Base-by-base conservation (phyloP, 768 basidiomycete genomes). In the Galerina marginata region DNA sequence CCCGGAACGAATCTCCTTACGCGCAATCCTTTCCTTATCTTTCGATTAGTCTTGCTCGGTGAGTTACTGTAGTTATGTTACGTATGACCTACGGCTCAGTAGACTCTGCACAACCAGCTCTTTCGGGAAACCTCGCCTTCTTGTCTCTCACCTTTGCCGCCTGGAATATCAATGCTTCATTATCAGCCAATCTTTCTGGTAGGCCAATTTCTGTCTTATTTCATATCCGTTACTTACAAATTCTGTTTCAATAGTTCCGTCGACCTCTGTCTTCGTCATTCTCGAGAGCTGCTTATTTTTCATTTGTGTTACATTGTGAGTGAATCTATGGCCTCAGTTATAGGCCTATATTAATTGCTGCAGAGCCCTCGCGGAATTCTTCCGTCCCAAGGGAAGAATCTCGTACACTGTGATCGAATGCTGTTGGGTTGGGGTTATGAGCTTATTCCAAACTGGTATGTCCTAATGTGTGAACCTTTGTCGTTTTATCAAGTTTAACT, bases 11-110 rank as follows among this genome's bases (percentile, higher is more conserved):
- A 29, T 37, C 62, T 56, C 38, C 66, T 70, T 23, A 67, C 83
- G 78, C 76, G 72, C 56, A 88, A 81, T 66, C 74, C 81, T 3
- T 87, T 90, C 70, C 72, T 89, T 53, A 71, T 86, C 55, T 68
- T 82, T 58, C 85, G 89, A 54, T 79, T 83, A 26, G 79, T 87
- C 42, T 71, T 84, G 56, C 83, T 89, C 62, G 81, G 89, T 88
- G 60, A 69, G 85, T 69, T 11, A 29, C 25, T 9, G 45, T 10
- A 2, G 3, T 6, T 36, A 10, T 29, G 26, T 10, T 20, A n/a
- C 15, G 9, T 9, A 11, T 1, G n/a, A 14, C 36, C 23, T 20
- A n/a, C 4, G 5, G 39, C 25, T 56, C 33, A 50, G 14, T 43
- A 14, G 3, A 20, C 26, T 2, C 43, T 9, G 26, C 16, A 16